These are phyloP conservation scores for Cicer cuneatum DNA, from an alignment of 306 rosid species.

Conservation along the genomic window DNA sequence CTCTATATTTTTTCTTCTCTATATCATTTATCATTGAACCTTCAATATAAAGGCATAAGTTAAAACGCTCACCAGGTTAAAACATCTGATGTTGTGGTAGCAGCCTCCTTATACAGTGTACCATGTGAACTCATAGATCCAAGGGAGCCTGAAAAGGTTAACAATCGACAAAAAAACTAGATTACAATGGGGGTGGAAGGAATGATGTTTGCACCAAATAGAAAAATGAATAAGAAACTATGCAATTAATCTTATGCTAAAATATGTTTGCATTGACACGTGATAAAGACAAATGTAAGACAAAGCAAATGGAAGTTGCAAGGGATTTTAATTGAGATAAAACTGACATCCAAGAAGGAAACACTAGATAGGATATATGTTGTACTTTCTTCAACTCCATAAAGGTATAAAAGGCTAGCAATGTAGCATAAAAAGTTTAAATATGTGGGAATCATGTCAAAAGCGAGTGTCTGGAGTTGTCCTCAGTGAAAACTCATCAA, in stretches of 20 bases:
- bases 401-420: constrained; percentile 22
- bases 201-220: not conserved
- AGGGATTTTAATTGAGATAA: constrained; percentile 35
- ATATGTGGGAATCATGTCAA: constrained; percentile 19
- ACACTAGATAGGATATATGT: constrained; percentile 9
- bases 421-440: constrained; percentile 16
- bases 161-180: constrained; percentile 7
- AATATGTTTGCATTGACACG: constrained; percentile 16
- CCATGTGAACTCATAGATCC: constrained; percentile 87
- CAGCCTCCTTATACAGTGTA: constrained; percentile 62
- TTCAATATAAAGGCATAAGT: constrained; percentile 6
- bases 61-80: constrained; percentile 72
- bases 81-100: constrained; percentile 55
- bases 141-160: constrained; percentile 70
- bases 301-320: constrained; percentile 11
- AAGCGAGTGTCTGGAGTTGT: constrained; percentile 24
- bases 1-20: not conserved
- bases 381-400: constrained; percentile 20
- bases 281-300: constrained; percentile 20
- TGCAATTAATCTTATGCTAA: constrained; percentile 15
- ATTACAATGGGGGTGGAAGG: constrained; percentile 29
- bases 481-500: constrained; percentile 26
- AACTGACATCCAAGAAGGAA: constrained; percentile 27
- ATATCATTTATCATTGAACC: constrained; percentile 10
- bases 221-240: constrained; percentile 8